Conservation (phyloP, 1,284 basidiomycete species). For the Sphaerobolus stellatus region DNA sequence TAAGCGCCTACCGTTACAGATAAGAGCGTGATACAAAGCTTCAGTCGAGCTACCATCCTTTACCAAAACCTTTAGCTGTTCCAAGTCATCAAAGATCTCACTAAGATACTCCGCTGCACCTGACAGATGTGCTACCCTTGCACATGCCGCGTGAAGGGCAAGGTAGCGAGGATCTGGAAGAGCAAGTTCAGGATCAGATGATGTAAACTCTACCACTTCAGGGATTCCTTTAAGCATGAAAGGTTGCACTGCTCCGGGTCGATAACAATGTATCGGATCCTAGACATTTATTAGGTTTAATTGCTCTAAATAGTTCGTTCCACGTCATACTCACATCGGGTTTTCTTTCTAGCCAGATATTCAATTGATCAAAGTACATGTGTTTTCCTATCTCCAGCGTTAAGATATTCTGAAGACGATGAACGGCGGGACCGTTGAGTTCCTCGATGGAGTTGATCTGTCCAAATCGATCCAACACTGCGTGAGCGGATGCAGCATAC, state of each 20-base stretch:
- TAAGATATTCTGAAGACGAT: constrained; percentile 33
- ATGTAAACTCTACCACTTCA: background rate
- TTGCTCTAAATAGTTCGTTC: background rate
- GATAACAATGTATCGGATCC: background rate
- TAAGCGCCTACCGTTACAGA: no score
- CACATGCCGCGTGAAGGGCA: constrained; percentile 36
- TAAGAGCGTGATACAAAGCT: constrained; percentile 28
- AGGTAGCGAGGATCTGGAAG: constrained; percentile 19
- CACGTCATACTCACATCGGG: constrained; percentile 16
- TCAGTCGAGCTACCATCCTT: constrained; percentile 26
- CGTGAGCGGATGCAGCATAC: no score
- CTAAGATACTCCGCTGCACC: constrained; percentile 36
- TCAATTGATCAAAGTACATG: constrained; percentile 25
- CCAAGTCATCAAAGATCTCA: constrained; percentile 28
- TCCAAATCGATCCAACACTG: no score
- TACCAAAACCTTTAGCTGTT: constrained; percentile 31
- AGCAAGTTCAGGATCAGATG: background rate
- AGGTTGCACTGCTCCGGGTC: background rate
- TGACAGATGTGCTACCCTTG: constrained; percentile 36
- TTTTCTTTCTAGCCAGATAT: constrained; percentile 30
- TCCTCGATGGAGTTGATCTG: no score
- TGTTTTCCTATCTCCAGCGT: constrained; percentile 25
- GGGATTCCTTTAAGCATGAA: background rate
- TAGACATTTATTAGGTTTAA: background rate
- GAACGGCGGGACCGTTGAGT: no score